Evolutionary conservation across 768 basidiomycete genomes (phyloP), one percentile per base, ranked within the genome.

Genomic region (Sporobolomyces phaffii): DNA sequence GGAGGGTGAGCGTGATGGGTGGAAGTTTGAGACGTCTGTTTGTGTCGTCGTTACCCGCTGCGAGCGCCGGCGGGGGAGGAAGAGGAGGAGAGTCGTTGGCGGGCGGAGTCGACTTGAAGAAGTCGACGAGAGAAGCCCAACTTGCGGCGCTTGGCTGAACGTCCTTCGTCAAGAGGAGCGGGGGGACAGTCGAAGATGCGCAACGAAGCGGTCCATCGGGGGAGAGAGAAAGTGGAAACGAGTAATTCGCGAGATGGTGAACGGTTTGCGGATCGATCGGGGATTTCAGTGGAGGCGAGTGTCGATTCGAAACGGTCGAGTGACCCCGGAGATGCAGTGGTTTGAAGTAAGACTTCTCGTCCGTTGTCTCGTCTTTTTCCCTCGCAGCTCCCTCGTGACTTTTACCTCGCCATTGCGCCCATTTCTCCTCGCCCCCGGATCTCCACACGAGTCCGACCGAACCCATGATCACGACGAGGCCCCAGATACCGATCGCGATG

Each of bases 401-500:
- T 22, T n/a, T 29, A 18, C 28, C 64, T 24, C 64, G n/a, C 58
- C 34, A 47, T 13, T 24, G 9, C 0, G 26, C 34, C 53, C 59
- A 47, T 26, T 13, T 20, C 36, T 50, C 31, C 31, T 62, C 73
- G 24, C 78, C 76, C 2, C 72, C 75, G 5, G 56, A 58, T 54
- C 77, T 70, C 77, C 77, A 77, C 17, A 73, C 24, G 1, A 77
- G 72, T 0, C 76, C 69, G 31, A 75, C 40, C 22, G 78, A 20
- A 0, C 84, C 93, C 83, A 93, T 87, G 64, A 94, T 74, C 33
- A 91, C 85, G 49, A 96, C 89, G 41, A 90, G 44, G 22, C 79
- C 83, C 91, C 92, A 98, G 3, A 97, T 80, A 0, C 79, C 87
- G 71, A 94, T 81, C 79, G 96, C 91, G 70, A 93, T 81, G 3